Percentiles rank a stretch among this genome's conserved stretches.
Conservation (phyloP, 148 eudicot genomes). For the Rhododendron kiyosumense region DNA sequence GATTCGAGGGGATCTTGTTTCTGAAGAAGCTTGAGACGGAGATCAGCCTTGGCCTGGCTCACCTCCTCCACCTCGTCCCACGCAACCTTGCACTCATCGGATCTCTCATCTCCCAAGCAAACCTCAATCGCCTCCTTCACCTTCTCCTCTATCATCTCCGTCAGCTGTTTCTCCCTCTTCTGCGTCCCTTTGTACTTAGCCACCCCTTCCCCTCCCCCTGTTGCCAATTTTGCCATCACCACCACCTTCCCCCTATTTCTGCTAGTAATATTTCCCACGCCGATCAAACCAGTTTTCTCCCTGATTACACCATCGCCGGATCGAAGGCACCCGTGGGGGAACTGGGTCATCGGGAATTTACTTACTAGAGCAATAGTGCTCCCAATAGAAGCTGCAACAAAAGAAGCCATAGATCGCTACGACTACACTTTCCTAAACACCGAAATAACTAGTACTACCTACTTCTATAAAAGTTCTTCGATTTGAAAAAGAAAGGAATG, state of each 20-base stretch:
- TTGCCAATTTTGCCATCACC: not conserved
- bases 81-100: conserved; percentile 45
- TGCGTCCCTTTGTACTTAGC: conserved; percentile 37
- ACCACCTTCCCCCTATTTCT: not conserved
- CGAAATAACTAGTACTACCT: too few relatives aligned
- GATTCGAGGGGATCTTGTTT: conserved; percentile 31
- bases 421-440: not conserved
- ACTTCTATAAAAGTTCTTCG: too few relatives aligned
- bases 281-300: not conserved
- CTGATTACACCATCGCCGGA: not conserved
- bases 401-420: conserved; percentile 8
- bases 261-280: not conserved
- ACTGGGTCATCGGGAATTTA: not conserved
- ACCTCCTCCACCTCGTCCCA: conserved; percentile 50
- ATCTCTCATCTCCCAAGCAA: conserved; percentile 28
- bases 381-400: not conserved
- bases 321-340: not conserved
- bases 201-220: not conserved
- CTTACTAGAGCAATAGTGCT: not conserved
- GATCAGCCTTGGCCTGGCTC: conserved; percentile 50
- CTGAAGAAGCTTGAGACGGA: conserved; percentile 27
- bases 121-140: conserved; percentile 36
- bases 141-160: conserved; percentile 44
- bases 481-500: too few relatives aligned
- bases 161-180: conserved; percentile 33